Evolutionary conservation across 2,329 filamentous ascomycete genomes (phyloP).

Genomic region (Botryosphaeria dothidea): DNA sequence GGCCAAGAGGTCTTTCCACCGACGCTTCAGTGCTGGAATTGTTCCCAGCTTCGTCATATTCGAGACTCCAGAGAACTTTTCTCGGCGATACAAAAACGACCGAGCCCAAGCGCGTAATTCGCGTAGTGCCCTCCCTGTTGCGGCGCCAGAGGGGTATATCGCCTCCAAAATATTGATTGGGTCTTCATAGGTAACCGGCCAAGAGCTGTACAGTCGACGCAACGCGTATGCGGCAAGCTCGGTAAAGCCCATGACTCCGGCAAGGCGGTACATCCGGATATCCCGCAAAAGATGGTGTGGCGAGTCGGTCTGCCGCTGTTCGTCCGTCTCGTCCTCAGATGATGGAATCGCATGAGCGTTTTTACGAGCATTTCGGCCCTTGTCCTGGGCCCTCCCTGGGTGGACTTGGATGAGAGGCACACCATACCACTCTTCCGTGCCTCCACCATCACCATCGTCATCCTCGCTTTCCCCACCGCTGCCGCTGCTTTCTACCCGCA

Average conservation of each 20-base stretch:
- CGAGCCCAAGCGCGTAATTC: background rate
- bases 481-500: background rate
- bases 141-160: background rate
- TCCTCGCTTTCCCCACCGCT: background rate
- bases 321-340: background rate
- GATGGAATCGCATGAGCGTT: background rate
- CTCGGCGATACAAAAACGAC: background rate
- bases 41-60: background rate
- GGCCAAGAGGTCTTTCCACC: background rate
- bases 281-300: slow-evolving; percentile 24
- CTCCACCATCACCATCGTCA: background rate
- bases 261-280: slow-evolving; percentile 35
- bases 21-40: background rate
- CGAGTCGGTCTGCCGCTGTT: background rate
- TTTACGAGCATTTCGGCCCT: background rate
- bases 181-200: background rate
- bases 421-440: background rate
- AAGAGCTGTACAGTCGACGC: slow-evolving; percentile 22
- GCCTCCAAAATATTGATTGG: background rate
- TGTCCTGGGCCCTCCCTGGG: background rate
- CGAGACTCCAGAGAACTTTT: background rate
- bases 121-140: background rate
- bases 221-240: slow-evolving; percentile 39
- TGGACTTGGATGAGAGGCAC: background rate
- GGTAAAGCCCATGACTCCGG: slow-evolving; percentile 35